Evolutionary conservation across 495 filamentous ascomycete genomes (phyloP).

Genomic region (Friedmanniomyces simplex): DNA sequence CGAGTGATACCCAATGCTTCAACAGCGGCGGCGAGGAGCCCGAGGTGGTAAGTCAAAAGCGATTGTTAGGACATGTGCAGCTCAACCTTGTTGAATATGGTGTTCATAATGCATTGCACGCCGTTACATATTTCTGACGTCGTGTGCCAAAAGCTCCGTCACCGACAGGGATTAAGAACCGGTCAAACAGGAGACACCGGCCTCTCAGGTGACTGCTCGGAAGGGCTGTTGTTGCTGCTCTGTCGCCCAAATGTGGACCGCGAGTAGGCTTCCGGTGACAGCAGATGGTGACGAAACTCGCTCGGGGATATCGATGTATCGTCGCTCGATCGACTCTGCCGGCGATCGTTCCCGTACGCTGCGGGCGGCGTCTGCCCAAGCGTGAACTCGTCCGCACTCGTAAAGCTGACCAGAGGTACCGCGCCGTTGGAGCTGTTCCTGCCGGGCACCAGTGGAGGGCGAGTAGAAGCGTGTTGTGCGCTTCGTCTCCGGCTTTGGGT

Average conservation of each 20-base stretch:
- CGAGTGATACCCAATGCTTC: not conserved
- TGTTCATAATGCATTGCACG: no score
- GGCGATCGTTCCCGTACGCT: not conserved
- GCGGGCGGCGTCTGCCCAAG: not conserved
- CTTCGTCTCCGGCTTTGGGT: not conserved
- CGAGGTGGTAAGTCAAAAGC: not conserved
- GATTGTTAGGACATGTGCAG: not conserved
- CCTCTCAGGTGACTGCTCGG: not conserved
- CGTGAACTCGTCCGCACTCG: not conserved
- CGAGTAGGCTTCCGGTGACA: not conserved
- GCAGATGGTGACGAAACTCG: not conserved
- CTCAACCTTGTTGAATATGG: not conserved
- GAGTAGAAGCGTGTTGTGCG: not conserved
- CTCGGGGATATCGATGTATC: not conserved
- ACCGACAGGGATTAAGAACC: not conserved
- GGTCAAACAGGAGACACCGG: not conserved
- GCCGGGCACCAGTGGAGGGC: not conserved
- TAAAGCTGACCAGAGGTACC: not conserved
- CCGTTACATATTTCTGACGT: no score
- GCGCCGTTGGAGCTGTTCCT: not conserved
- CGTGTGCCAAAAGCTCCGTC: no score
- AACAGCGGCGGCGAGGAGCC: slow-evolving; percentile 1
- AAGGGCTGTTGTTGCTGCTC: not conserved
- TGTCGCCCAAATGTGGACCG: not conserved
- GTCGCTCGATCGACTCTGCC: not conserved